phyloP scores from a whole-genome alignment of 2,329 filamentous ascomycete genomes.

The Ascocoryne sarcoides region DNA sequence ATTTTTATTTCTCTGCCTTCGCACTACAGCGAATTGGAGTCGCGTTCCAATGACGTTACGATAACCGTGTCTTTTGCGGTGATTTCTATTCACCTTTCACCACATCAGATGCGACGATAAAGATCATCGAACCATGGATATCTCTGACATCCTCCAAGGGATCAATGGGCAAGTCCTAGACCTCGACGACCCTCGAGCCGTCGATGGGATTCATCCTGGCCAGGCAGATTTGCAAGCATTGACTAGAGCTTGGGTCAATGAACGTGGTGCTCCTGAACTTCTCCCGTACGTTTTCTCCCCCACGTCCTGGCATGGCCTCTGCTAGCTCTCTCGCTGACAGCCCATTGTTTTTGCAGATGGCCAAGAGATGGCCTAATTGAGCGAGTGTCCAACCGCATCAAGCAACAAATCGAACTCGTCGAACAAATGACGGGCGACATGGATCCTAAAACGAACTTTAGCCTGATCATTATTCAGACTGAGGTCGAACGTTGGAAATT shows the following conservation, averaged over 20 bases:
- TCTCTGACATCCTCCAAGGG: conserved; percentile 70
- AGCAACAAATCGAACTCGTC: conserved; percentile 60
- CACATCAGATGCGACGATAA: no score
- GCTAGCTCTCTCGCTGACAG: no score
- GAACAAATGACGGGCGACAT: conserved; percentile 74
- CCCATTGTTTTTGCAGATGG: no score
- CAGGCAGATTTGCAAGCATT: conserved; percentile 69
- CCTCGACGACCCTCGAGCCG: conserved; percentile 35
- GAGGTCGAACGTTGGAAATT: conserved; percentile 94
- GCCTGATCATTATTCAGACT: conserved; percentile 89
- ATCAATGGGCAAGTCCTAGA: conserved; percentile 50
- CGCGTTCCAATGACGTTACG: no score
- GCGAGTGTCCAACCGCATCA: conserved; percentile 65
- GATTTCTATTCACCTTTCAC: no score
- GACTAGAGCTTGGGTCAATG: conserved; percentile 87
- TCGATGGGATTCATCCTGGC: conserved; percentile 60
- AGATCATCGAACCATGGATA: conserved; percentile 69
- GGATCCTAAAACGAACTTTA: conserved; percentile 87
- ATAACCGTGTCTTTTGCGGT: no score
- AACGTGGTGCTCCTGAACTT: conserved; percentile 83
- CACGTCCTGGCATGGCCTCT: no score
- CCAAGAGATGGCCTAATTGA: conserved; percentile 68
- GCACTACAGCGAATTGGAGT: no score
- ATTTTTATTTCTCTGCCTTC: no score
- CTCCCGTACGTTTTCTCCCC: conserved; percentile 51